These are phyloP conservation scores for Parafenestella ontariensis DNA, from an alignment of 2,329 filamentous ascomycete species.

Conservation along the genomic window DNA sequence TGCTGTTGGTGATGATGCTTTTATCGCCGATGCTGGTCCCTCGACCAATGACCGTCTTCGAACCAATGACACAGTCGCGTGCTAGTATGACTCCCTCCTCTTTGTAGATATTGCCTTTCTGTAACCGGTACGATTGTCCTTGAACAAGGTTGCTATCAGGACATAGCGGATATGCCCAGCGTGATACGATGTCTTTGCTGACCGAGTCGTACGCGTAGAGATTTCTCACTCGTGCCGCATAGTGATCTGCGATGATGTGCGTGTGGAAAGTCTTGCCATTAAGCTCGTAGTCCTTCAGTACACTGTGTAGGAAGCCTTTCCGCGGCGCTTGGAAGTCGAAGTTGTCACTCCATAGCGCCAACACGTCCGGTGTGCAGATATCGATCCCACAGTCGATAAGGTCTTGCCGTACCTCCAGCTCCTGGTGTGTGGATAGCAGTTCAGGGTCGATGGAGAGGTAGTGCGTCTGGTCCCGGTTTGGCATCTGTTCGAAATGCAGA, in stretches of 20 bases:
- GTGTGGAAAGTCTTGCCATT: constrained; percentile 97
- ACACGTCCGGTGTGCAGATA: constrained; percentile 94
- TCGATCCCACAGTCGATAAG: constrained; percentile 94
- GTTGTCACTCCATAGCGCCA: constrained; percentile 95
- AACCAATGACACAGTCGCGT: constrained; percentile 72
- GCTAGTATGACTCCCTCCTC: constrained; percentile 80
- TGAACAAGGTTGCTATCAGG: constrained; percentile 86
- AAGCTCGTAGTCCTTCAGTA: constrained; percentile 94
- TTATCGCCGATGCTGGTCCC: constrained; percentile 77
- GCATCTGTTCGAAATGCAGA: constrained; percentile 93
- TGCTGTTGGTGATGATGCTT: constrained; percentile 73
- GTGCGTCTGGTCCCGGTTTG: constrained; percentile 69
- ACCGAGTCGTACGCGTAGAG: constrained; percentile 90
- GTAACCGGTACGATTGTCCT: constrained; percentile 76
- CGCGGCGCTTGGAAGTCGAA: constrained; percentile 95
- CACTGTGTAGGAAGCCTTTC: constrained; percentile 87
- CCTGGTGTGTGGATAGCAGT: constrained; percentile 73
- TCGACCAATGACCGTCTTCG: constrained; percentile 76
- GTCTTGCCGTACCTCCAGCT: constrained; percentile 85
- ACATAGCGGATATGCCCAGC: constrained; percentile 88
- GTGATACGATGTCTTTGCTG: constrained; percentile 81
- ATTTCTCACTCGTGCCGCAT: constrained; percentile 85
- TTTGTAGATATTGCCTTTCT: constrained; percentile 74
- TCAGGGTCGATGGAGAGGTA: constrained; percentile 78
- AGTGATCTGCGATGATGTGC: constrained; percentile 81